phyloP scores from a whole-genome alignment of 2,329 filamentous ascomycete species.

The Xylaria sp. region DNA sequence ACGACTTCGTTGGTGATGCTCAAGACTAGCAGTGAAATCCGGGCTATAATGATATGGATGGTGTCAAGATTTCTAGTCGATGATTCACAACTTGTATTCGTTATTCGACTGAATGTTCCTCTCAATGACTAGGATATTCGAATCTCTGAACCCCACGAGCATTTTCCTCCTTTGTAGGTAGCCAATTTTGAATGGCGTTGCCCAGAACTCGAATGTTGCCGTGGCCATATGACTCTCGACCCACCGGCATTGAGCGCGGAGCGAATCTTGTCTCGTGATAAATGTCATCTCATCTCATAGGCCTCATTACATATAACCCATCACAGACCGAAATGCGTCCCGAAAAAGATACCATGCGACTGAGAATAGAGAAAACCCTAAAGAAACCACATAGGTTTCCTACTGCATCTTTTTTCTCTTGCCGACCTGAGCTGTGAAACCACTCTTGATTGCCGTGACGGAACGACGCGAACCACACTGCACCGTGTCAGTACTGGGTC shows the following conservation, averaged over 20 bases:
- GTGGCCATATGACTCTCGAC: not conserved
- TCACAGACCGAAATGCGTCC: slow-evolving; percentile 15
- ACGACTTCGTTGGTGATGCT: too few species aligned
- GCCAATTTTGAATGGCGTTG: not conserved
- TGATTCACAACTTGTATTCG: too few species aligned
- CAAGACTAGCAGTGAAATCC: too few species aligned
- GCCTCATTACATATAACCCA: slow-evolving; percentile 17
- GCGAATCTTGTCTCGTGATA: not conserved
- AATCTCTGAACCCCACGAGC: not conserved
- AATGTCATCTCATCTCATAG: slow-evolving; percentile 19
- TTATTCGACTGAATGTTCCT: not conserved
- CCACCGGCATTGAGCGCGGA: not conserved
- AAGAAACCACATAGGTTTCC: not conserved
- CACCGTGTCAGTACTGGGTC: slow-evolving; percentile 4
- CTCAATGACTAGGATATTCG: not conserved
- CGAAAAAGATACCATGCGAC: slow-evolving; percentile 19
- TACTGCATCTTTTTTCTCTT: slow-evolving; percentile 91
- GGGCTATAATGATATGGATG: too few species aligned
- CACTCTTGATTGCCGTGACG: slow-evolving; percentile 98
- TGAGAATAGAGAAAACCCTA: slow-evolving; percentile 1
- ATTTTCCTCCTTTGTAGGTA: not conserved
- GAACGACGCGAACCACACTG: slow-evolving; percentile 77
- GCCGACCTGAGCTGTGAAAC: slow-evolving; percentile 99
- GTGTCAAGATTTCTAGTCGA: too few species aligned
- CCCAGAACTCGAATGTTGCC: not conserved